phyloP scores from a whole-genome alignment of 768 basidiomycete species.

The Neoboletus magnificus region DNA sequence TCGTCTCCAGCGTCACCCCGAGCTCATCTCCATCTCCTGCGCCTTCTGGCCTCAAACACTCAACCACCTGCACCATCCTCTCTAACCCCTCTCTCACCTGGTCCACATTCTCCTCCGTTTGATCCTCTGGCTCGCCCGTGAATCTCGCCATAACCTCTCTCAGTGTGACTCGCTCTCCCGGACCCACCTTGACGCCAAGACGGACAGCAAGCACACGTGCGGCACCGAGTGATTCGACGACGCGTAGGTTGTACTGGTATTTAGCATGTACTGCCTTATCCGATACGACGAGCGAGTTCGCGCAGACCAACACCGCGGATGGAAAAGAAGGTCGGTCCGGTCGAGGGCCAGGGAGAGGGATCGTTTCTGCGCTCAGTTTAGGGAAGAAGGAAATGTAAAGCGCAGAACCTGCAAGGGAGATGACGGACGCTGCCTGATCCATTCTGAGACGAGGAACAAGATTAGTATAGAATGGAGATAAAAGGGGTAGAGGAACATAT shows the following conservation, averaged over 20 bases:
- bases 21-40: conserved; percentile 40
- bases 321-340: conserved; percentile 24
- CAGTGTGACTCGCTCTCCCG: conserved; percentile 52
- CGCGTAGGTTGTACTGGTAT: conserved; percentile 81
- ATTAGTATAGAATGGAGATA: conserved; percentile 6
- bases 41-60: conserved; percentile 48
- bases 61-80: conserved; percentile 45
- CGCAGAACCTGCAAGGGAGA: conserved; percentile 65
- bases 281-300: conserved; percentile 66
- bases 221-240: conserved; percentile 84
- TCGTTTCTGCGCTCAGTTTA: conserved; percentile 58
- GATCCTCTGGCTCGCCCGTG: conserved; percentile 40
- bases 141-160: conserved; percentile 64
- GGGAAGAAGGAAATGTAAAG: conserved; percentile 85
- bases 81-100: conserved; percentile 47
- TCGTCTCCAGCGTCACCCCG: conserved; percentile 71
- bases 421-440: conserved; percentile 90
- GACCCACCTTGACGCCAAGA: conserved; percentile 44
- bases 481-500: background rate
- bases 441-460: conserved; percentile 45
- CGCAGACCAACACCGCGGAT: conserved; percentile 27
- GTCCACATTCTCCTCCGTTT: conserved; percentile 40
- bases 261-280: conserved; percentile 79
- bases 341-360: conserved; percentile 51
- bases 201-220: conserved; percentile 67